Evolutionary conservation across 371 early-diverging fungal species (phyloP), one percentile per base, ranked within the genome.

Genomic region (Mortierella sp.): DNA sequence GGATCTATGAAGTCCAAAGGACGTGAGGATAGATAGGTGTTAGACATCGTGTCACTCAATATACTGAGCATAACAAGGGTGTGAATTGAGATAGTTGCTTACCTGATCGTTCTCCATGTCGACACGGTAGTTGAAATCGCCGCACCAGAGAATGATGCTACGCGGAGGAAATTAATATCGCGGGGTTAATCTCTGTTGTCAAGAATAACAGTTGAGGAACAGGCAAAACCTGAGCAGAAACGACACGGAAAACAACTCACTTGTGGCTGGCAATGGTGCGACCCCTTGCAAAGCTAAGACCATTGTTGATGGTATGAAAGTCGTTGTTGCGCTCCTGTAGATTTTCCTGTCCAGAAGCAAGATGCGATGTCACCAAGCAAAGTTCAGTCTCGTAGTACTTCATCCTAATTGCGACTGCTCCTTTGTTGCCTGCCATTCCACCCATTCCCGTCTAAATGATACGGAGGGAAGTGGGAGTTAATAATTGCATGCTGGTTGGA

Each of bases 91-190:
- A n/a, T 31, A 6, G 19, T 70, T 14, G 63, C 70, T 53, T 85
- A 94, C 94, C 65, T 93, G 93, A 58, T 93, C 93, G 72, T 94
- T 94, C 0, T 91, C 76, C 71, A 94, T 79, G 61, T 91, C 88
- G 24, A 97, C 91, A 7, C 97, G 91, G 79, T 96, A 97, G 79
- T 97, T 97, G 63, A 97, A 92, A 86, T 97, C 97, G 40, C 97
- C 97, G 24, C 95, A 86, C 95, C 95, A 97, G 14, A 97, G 88
- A n/a, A 95, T 87, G 68, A 92, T 88, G 67, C 94, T 94, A 80
- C 9, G 55, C 29, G 71, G 45, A 43, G n/a, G n/a, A 50, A 48
- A 65, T n/a, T 16, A 40, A 50, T 1, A 16, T 31, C 39, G 11
- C 22, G 13, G 29, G 70, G 9, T 53, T 26, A 53, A 19, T 40